Evolutionary conservation across 352 stramenopile species (phyloP), one percentile per base, ranked within the genome.

Genomic region (Blastocystis sp.): DNA sequence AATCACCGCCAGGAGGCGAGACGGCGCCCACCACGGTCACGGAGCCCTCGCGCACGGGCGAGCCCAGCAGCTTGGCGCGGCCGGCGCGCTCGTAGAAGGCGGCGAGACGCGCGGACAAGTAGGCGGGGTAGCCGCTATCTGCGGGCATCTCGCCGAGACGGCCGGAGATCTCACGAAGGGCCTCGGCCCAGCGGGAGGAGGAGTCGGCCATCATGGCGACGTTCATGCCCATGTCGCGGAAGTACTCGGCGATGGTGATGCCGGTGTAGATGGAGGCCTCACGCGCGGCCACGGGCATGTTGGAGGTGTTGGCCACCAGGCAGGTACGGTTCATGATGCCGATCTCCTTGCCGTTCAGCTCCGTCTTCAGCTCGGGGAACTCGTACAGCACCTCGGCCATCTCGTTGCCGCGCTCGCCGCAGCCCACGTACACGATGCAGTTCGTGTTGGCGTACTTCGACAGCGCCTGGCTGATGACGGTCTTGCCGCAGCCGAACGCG

Each of bases 121-220:
- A 99, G 60, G 97, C 97, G 28, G 97, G 97, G 91, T 97, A 97
- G 89, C 93, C 94, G 38, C 71, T 98, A 93, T 99, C 97, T 76
- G 97, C 97, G 90, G 97, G 97, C 97, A 99, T 99, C 92, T 99
- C 97, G 91, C 97, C 97, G 14, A 99, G 92, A 92, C 97, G 96
- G 90, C 97, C 97, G 42, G 96, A 99, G 89, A 99, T 99, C 93
- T 99, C 97, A 94, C 97, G 95, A 92, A 99, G 92, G 57, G 97
- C 97, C 90, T 99, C 97, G 80, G 97, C 97, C 97, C 97, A 99
- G 91, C 97, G 96, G 91, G 95, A 98, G 34, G 97, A 99, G 45
- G 95, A 98, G 92, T 99, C 97, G 68, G 96, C 97, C 97, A 99
- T 99, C 96, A 99, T 99, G 60, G 95, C 98, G 89, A 99, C 96